These are phyloP conservation scores for Logfia minima DNA, from an alignment of 129 eudicot genomes.

Conservation along the genomic window DNA sequence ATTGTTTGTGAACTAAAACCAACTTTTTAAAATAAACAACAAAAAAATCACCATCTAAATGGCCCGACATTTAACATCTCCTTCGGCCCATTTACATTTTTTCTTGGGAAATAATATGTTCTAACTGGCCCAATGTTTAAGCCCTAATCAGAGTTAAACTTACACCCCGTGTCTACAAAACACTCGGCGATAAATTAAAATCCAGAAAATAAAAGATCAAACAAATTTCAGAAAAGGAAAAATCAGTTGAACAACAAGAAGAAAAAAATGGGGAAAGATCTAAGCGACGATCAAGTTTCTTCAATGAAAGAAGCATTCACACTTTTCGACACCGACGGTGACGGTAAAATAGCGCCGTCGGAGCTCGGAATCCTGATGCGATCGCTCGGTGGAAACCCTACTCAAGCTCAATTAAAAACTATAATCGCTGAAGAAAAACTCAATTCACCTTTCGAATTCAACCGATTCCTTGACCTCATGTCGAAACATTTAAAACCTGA, in stretches of 20 bases:
- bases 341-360: conserved; percentile 6
- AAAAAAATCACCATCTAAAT: not conserved
- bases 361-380: conserved; percentile 57
- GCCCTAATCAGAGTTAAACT: not conserved
- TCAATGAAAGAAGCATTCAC: conserved; percentile 14
- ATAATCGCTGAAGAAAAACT: conserved; percentile 60
- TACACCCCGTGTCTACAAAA: not conserved
- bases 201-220: not conserved
- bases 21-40: not conserved
- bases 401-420: conserved; percentile 66
- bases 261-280: not conserved
- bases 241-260: not conserved
- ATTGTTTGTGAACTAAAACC: not conserved
- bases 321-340: conserved; percentile 6
- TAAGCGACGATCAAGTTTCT: not conserved
- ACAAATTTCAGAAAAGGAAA: not conserved
- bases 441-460: conserved; percentile 60
- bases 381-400: conserved; percentile 86
- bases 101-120: not conserved
- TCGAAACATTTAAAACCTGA: conserved; percentile 74
- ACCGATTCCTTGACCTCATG: conserved; percentile 62
- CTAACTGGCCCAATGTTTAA: not conserved
- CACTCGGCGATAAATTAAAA: not conserved
- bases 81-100: not conserved
- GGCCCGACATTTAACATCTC: not conserved